Evolutionary conservation across 192 early-diverging fungal genomes (phyloP), one percentile per base, ranked within the genome.

Genomic region (Oehlia diaphana): DNA sequence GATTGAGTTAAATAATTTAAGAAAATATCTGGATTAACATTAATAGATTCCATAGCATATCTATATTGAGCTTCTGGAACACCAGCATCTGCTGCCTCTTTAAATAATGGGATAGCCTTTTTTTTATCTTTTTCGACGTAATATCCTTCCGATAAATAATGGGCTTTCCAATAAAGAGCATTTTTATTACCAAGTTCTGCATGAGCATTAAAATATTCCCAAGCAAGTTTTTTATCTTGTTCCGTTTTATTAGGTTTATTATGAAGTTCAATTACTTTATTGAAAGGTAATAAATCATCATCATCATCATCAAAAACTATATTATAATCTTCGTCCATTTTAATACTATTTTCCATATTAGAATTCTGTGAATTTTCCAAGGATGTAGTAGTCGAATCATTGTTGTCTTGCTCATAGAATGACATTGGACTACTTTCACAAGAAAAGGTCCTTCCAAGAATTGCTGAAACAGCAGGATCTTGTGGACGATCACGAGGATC

Each of bases 111-210:
- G 21, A 35, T 19, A 4, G 64, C 76, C 3, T 63, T 19, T 47
- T 66, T 26, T 13, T 13, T 6, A 65, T 77, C 23, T 53, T 77
- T 77, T 65, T 16, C 21, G 28, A 13, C 23, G 9, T 26, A 7
- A 28, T 65, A 77, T 1, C 76, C 76, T 67, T 77, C 63, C 63
- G 62, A 77, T 77, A 67, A 66, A 50, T 77, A 77, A 42, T 47
- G 63, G 3, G 62, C 75, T 77, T 63, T 31, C 75, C 75, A 77
- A 44, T 67, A 77, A 39, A 42, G 67, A 1, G 64, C 76, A 28
- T 12, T 19, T 14, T 28, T 37, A 65, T 77, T 77, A n/a, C 44
- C 63, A 2, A 77, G 1, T 0, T 77, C 44, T 3, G 63, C 75
- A 33, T 77, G 62, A 4, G 28, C 63, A 12, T 28, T 9, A 66